phyloP scores from a whole-genome alignment of 2,329 filamentous ascomycete species.

The Alternaria ventricosa region DNA sequence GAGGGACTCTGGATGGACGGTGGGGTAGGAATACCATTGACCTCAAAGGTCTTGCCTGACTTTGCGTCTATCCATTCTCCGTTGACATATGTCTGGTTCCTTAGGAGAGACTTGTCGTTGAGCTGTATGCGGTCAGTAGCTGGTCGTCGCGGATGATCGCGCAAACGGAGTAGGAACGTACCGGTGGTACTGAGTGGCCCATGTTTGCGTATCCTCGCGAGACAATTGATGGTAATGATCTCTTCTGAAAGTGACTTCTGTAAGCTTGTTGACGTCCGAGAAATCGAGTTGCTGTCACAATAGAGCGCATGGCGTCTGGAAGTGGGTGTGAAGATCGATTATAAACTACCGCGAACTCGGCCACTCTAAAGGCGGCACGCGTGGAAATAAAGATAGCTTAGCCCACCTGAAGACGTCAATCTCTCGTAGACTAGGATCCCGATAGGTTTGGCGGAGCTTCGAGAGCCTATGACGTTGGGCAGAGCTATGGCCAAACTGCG shows the following conservation, averaged over 20 bases:
- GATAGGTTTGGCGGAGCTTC: neutral
- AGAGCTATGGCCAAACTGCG: slow-evolving; percentile 17
- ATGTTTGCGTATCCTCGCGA: slow-evolving; percentile 52
- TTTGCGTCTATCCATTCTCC: slow-evolving; percentile 88
- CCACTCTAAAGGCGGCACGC: slow-evolving; percentile 3
- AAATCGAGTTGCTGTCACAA: slow-evolving; percentile 39
- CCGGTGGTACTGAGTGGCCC: slow-evolving; percentile 52
- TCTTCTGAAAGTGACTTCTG: slow-evolving; percentile 41
- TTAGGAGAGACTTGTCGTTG: slow-evolving; percentile 70
- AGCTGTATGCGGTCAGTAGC: slow-evolving; percentile 45
- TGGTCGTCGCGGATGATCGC: neutral
- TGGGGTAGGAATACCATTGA: slow-evolving; percentile 57
- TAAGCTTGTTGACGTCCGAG: slow-evolving; percentile 39
- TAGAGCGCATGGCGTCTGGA: slow-evolving; percentile 39
- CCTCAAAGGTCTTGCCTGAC: slow-evolving; percentile 91
- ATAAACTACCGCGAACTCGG: slow-evolving; percentile 4
- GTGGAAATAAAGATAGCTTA: slow-evolving; percentile 5
- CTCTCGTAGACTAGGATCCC: slow-evolving; percentile 2
- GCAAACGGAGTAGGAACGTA: slow-evolving; percentile 23
- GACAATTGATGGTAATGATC: slow-evolving; percentile 43
- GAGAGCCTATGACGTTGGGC: slow-evolving; percentile 13
- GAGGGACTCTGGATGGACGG: neutral
- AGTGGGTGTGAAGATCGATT: slow-evolving; percentile 2
- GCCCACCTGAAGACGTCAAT: slow-evolving; percentile 7
- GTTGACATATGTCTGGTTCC: slow-evolving; percentile 85